A percentile compares a stretch with the other conserved stretches of the same genome.
phyloP scores from a whole-genome alignment of 129 eudicot genomes.

The carrot (Daucus carota) region DNA sequence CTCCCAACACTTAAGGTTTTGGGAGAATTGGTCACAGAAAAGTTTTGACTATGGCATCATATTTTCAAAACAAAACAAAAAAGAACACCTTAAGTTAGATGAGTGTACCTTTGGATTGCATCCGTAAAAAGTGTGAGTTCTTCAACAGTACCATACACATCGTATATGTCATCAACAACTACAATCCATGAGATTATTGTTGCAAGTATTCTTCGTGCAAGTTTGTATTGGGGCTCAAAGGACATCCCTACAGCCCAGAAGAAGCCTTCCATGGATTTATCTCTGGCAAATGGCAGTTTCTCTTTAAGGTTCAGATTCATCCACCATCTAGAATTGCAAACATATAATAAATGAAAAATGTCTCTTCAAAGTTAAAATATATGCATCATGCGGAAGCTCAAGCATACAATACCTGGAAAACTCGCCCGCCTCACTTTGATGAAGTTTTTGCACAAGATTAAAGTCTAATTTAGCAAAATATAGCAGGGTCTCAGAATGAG shows the following conservation, averaged over 20 bases:
- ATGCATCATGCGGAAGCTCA: too few relatives aligned
- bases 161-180: constrained; percentile 7
- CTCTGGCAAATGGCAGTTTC: background rate
- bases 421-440: background rate
- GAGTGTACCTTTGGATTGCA: background rate
- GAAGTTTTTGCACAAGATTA: background rate
- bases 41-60: too few relatives aligned
- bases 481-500: background rate
- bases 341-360: too few relatives aligned
- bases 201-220: background rate
- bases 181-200: background rate
- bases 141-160: constrained; percentile 5
- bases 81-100: too few relatives aligned
- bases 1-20: too few relatives aligned
- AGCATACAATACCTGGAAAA: background rate
- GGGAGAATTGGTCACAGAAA: too few relatives aligned
- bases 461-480: background rate
- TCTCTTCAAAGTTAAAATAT: too few relatives aligned
- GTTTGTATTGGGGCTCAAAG: background rate
- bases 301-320: background rate
- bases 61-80: too few relatives aligned
- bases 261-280: background rate
- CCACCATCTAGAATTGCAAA: background rate
- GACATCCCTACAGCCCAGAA: background rate
- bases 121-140: background rate